Evolutionary conservation across 306 rosid species (phyloP), one percentile per base, ranked within the genome.

Genomic region (Citrullus colocynthis): DNA sequence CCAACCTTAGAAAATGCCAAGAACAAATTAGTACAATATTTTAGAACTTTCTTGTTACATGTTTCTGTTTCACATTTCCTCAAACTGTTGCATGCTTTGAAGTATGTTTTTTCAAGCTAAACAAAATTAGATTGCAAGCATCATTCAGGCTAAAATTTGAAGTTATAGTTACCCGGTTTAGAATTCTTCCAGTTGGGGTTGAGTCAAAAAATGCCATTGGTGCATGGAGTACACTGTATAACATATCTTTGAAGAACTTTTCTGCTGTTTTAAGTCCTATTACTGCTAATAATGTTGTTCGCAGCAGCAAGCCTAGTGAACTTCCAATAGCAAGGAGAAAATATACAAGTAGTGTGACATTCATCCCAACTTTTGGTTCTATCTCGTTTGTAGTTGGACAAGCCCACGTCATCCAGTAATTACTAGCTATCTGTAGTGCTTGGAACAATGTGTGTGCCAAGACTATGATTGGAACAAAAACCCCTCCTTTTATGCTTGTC

Each of bases 391-490:
- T 79, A 75, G 98, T 79, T 58, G 98, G 97, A 81, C 95, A 89
- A 84, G 91, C 91, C 98, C 98, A 92, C 37, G 97, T 93, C 96
- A 94, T 94, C 98, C 98, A 94, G 74, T 90, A 94, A 82, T 90
- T 94, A 80, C 98, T 94, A 5, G 92, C 91, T 84, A 94, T 88
- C 82, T 89, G 97, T 76, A 92, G 86, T 42, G 84, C 82, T 86
- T 94, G 98, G 88, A 89, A 94, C 39, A 93, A 89, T 75, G 93
- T 81, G 55, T 94, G 98, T 61, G 95, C 97, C 85, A 94, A 83
- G 84, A 94, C 2, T 74, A 94, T 94, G 83, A 94, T n/a, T 51
- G 98, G 98, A 79, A 94, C 79, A 4, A 94, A 70, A 34, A 78
- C 20, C 72, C 97, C 98, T 13, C 95, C 85, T 86, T 86, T 94